Conservation (phyloP, 495 filamentous ascomycete species). For the Rusavskia elegans region DNA sequence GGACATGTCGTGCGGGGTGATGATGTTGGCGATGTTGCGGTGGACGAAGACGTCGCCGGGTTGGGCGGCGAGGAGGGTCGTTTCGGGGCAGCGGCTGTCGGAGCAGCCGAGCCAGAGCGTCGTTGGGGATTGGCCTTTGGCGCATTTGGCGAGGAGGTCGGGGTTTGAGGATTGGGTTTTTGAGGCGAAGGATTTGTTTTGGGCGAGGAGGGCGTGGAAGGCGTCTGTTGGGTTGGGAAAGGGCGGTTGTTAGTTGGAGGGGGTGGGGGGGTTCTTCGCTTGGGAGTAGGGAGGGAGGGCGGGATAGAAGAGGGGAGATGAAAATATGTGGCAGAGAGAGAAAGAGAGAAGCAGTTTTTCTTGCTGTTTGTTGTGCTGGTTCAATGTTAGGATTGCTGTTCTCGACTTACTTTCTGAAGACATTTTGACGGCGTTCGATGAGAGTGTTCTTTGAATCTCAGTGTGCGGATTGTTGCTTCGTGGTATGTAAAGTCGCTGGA, state of each 20-base stretch:
- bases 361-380: too few species aligned
- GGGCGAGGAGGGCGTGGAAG: conserved; percentile 38
- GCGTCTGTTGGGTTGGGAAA: conserved; percentile 13
- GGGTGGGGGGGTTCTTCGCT: too few species aligned
- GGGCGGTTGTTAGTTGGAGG: too few species aligned
- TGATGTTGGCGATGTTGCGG: conserved; percentile 87
- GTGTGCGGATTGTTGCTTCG: too few species aligned
- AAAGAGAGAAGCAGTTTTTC: too few species aligned
- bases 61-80: conserved; percentile 60
- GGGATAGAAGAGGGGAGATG: too few species aligned
- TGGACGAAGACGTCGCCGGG: conserved; percentile 88
- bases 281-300: too few species aligned
- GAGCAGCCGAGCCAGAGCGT: conserved; percentile 91
- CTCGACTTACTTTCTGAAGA: background rate
- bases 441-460: too few species aligned
- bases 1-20: conserved; percentile 63
- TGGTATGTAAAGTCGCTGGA: too few species aligned
- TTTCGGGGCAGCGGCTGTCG: conserved; percentile 79
- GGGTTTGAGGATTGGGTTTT: conserved; percentile 50
- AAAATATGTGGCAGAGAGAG: too few species aligned
- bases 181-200: conserved; percentile 58
- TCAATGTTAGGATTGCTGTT: too few species aligned
- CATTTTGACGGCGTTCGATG: background rate
- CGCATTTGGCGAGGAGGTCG: conserved; percentile 54
- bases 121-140: conserved; percentile 51